A percentile compares a stretch with the other conserved stretches of the same genome.
These are phyloP conservation scores for Trapa bicornis DNA, from an alignment of 345 rosid species.

Conservation along the genomic window DNA sequence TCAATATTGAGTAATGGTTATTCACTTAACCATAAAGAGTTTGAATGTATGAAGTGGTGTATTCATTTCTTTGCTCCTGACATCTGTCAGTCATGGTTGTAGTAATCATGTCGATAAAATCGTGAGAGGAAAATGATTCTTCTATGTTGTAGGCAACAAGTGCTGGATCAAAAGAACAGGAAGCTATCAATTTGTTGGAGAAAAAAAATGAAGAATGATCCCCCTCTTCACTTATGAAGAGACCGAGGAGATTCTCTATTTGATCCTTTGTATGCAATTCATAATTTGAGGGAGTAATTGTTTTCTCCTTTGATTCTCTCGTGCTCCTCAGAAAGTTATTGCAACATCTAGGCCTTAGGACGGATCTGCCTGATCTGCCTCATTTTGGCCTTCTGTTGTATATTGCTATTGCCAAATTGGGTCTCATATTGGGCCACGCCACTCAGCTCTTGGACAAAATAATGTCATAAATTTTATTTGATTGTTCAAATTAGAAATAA, in stretches of 20 bases:
- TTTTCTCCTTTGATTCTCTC: background rate
- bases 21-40: background rate
- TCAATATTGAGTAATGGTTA: too few relatives aligned
- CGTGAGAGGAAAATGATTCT: background rate
- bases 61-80: background rate
- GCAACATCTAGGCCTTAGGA: too few relatives aligned
- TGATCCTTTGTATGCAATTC: background rate
- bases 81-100: background rate
- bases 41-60: background rate
- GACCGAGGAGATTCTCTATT: constrained; percentile 69
- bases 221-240: constrained; percentile 74
- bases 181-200: constrained; percentile 95
- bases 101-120: too few relatives aligned
- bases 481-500: too few relatives aligned
- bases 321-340: background rate
- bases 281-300: background rate
- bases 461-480: too few relatives aligned
- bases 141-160: constrained; percentile 70
- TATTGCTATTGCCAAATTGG: too few relatives aligned
- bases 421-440: too few relatives aligned
- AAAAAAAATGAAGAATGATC: constrained; percentile 96
- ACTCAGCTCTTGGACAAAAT: too few relatives aligned
- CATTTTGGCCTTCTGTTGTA: too few relatives aligned
- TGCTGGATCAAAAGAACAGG: constrained; percentile 96
- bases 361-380: too few relatives aligned